Evolutionary conservation across 2,329 filamentous ascomycete genomes (phyloP), one percentile per base, ranked within the genome.

Genomic region (Sphaerulina populicola): DNA sequence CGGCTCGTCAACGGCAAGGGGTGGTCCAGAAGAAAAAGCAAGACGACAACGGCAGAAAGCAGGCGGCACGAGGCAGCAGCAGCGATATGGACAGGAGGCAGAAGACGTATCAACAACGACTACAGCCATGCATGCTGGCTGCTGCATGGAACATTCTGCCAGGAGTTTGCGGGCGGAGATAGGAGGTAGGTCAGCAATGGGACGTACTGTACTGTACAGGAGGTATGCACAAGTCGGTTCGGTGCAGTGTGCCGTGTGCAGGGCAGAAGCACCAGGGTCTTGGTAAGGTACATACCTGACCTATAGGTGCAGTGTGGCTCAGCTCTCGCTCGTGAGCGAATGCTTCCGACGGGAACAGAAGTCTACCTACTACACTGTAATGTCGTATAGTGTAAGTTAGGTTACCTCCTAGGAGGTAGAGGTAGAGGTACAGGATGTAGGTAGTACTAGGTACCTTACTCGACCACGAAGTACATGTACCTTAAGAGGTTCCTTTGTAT

Each of bases 111-210:
- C 6, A 27, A 27, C 23, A 29, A 29, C 42, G 42, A 44, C 42
- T 7, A 18, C 6, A 23, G 23, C 43, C 43, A 45, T 23, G n/a
- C 33, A 27, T 45, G 43, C 31, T 18, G 18, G 18, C 18, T 18
- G 18, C 18, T 35, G 29, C 30, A 45, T 45, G 43, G 31, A 45
- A 45, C 30, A 21, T 36, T 45, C 30, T 45, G n/a, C 43, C 37
- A 36, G 44, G 36, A 38, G 21, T 27, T 4, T 18, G 35, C 44
- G 33, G 33, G n/a, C 44, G 44, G 44, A 47, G 44, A 47, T 47
- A 31, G 44, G 44, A 47, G 44, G 39, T 47, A 31, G 44, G 27
- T 30, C 35, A 27, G 23, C 11, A 36, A 14, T 27, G 27, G 18
- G 33, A 45, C 35, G 31, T 30, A 35, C n/a, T n/a, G n/a, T n/a